Base-by-base conservation (phyloP, 495 filamentous ascomycete species). In the Neohortaea acidophila region DNA sequence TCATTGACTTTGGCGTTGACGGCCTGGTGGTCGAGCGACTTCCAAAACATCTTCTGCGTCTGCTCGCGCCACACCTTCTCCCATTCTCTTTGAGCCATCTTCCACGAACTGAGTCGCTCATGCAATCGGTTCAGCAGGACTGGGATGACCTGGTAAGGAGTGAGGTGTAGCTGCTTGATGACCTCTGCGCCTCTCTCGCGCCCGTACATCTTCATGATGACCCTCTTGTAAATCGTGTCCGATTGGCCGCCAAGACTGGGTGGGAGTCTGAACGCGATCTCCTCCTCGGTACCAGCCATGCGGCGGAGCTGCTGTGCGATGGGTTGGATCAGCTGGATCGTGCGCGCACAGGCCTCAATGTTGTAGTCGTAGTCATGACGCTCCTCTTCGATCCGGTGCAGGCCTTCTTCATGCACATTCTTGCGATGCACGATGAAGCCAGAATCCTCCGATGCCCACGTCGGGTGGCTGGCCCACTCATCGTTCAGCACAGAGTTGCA, bases 291-390 rank as follows among this genome's bases (percentile, higher is more conserved):
- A 2, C 72, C 62, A 4, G 64, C 65, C 69, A 93, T 73, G 20
- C 74, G 70, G 2, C 81, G 63, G 59, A 96, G 82, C 47, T 87
- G 77, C 50, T 91, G 81, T 0, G 81, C 84, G 38, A 94, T 83
- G 0, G 91, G 91, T 55, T 94, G 85, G 11, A 99, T 73, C 2
- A 96, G 70, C 55, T 94, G 86, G 45, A 99, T 87, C 20, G 86
- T 93, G 38, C 91, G 81, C 17, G 71, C 69, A 51, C 85, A 92
- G 10, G 84, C 82, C 59, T 96, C 91, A 40, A 99, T 91, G 58
- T 92, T 89, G 58, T 85, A 91, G 53, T 99, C 91, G 55, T 99
- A 99, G 55, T 99, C 91, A 53, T 99, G 91, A 11, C 91, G 75
- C 53, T 99, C 91, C 54, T 99, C 91, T 59, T 99, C 91, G 44